These are phyloP conservation scores for Dysphania ambrosioides DNA, from an alignment of 148 eudicot genomes.

Conservation along the genomic window DNA sequence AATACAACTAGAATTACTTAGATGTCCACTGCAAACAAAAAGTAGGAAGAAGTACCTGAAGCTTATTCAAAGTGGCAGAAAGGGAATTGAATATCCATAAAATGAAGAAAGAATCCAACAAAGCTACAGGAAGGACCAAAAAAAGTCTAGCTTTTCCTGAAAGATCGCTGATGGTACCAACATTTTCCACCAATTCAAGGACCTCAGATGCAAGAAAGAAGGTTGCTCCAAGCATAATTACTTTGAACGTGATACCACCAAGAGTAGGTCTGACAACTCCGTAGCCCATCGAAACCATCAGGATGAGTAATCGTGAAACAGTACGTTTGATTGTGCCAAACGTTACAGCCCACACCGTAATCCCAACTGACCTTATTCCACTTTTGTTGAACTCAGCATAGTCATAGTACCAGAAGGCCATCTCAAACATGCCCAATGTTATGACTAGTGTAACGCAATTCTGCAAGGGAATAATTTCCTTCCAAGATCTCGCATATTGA, in stretches of 20 bases:
- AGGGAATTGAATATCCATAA: slow-evolving; percentile 93
- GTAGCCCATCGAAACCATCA: slow-evolving; percentile 95
- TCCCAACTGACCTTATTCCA: slow-evolving; percentile 87
- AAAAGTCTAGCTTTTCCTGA: slow-evolving; percentile 88
- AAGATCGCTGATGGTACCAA: slow-evolving; percentile 87
- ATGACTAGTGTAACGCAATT: slow-evolving; percentile 88
- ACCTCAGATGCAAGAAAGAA: slow-evolving; percentile 94
- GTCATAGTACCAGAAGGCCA: slow-evolving; percentile 97
- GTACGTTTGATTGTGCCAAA: slow-evolving; percentile 89
- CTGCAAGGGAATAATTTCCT: slow-evolving; percentile 82
- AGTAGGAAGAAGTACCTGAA: slow-evolving; percentile 66
- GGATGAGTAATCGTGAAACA: slow-evolving; percentile 72
- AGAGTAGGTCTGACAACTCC: slow-evolving; percentile 98
- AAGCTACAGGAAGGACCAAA: slow-evolving; percentile 87
- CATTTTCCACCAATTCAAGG: slow-evolving; percentile 89
- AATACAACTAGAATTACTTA: neutral
- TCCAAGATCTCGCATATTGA: slow-evolving; percentile 95
- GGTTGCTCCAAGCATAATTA: slow-evolving; percentile 80
- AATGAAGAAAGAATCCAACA: slow-evolving; percentile 94
- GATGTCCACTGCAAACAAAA: neutral
- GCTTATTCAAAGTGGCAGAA: slow-evolving; percentile 82
- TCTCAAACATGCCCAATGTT: slow-evolving; percentile 96
- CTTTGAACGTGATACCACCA: slow-evolving; percentile 91
- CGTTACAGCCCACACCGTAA: slow-evolving; percentile 92
- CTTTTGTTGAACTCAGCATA: slow-evolving; percentile 87